Evolutionary conservation across 2,329 filamentous ascomycete genomes (phyloP).

Genomic region (Simplicillium aogashimaense): DNA sequence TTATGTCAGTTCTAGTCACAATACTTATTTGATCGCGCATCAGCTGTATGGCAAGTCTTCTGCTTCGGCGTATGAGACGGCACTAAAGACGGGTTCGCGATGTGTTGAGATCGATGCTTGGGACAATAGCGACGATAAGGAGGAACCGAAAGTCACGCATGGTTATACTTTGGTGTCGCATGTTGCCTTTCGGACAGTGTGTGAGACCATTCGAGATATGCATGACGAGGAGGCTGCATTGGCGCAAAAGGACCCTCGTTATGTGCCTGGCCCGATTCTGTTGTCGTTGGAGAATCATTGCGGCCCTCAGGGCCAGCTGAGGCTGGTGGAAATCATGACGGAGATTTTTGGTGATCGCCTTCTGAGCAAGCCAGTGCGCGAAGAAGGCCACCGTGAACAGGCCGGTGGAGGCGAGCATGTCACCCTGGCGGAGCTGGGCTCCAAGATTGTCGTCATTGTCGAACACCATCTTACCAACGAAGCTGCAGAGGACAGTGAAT

Average conservation of each 20-base stretch:
- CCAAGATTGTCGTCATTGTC: conserved; percentile 57
- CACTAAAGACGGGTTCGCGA: conserved; percentile 51
- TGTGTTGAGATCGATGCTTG: conserved; percentile 69
- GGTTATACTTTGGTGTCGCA: conserved; percentile 59
- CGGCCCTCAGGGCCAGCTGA: conserved; percentile 43
- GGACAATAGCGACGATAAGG: conserved; percentile 50
- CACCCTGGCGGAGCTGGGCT: conserved; percentile 45
- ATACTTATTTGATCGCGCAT: conserved; percentile 62
- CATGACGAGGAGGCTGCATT: conserved; percentile 46
- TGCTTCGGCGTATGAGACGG: conserved; percentile 52
- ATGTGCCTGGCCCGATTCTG: conserved; percentile 45
- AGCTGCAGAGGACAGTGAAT: conserved; percentile 16
- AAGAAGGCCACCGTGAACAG: conserved; percentile 46
- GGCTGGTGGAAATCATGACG: conserved; percentile 55
- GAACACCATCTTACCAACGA: conserved; percentile 54
- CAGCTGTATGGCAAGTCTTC: conserved; percentile 57
- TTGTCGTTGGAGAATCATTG: conserved; percentile 63
- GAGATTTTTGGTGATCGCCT: conserved; percentile 53
- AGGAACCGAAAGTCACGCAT: conserved; percentile 62
- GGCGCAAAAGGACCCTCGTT: conserved; percentile 22
- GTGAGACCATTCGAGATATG: conserved; percentile 54
- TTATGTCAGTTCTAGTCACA: conserved; percentile 64
- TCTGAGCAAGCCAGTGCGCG: conserved; percentile 44
- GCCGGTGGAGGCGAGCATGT: conserved; percentile 42
- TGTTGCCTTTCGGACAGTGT: conserved; percentile 54